Evolutionary conservation across 2,329 filamentous ascomycete genomes (phyloP), one percentile per base, ranked within the genome.

Genomic region (Colletotrichum lupini): DNA sequence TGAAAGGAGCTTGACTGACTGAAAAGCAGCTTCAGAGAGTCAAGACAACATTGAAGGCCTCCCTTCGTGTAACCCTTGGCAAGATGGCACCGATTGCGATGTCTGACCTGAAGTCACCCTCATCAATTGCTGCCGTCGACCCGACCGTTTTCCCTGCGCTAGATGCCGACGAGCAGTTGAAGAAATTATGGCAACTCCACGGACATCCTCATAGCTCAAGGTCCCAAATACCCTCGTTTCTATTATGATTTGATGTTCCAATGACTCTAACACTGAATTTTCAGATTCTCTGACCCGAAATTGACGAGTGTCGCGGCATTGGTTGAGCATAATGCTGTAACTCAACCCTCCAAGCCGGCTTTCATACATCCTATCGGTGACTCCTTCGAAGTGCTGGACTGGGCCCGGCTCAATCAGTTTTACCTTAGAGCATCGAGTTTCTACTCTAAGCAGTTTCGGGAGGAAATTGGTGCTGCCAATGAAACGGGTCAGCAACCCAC

Each of bases 61-160:
- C 5, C 8, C 26, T 49, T 24, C 1, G 26, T 16, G 11, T 9
- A 9, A 2, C 8, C 19, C 42, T 22, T 26, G 12, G 6, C n/a
- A 68, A n/a, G 11, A 72, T 72, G 69, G 65, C 69, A 5, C 69
- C 69, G 5, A 72, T 72, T 6, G 69, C 65, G 1, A 68, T 53
- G 26, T 63, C 65, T 4, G 65, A 61, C 24, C 8, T 68, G 65
- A 28, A 58, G 16, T n/a, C 58, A 14, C 2, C 24, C 3, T n/a
- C 7, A 19, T 4, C 37, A 7, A 7, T 0, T 19, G 6, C 11
- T 6, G 32, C 49, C 9, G 4, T 28, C 14, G 65, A 72, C n/a
- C 19, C 65, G 12, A 52, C 28, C 12, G 69, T 72, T 12, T 68
- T 57, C 42, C 69, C 69, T 19, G 28, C 69, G 4, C 30, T 11